phyloP scores from a whole-genome alignment of 225 moss, liverwort and hornwort species.

The Thuidium tamariscinum region DNA sequence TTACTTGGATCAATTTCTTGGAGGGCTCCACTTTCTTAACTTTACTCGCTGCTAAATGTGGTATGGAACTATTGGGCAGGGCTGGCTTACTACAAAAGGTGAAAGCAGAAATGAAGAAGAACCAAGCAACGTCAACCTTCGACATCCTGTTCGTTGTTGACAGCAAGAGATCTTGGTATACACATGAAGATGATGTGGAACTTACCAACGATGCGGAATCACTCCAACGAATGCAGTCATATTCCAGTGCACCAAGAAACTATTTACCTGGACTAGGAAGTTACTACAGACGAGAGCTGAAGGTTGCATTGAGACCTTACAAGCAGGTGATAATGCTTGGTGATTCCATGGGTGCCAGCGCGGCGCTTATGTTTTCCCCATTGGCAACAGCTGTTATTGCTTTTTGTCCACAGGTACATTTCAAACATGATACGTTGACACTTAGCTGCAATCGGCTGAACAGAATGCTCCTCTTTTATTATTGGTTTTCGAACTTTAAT shows the following conservation, averaged over 20 bases:
- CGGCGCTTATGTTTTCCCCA: constrained; percentile 72
- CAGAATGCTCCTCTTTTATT: neutral
- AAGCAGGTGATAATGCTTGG: constrained; percentile 73
- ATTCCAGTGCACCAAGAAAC: neutral
- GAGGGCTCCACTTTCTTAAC: neutral
- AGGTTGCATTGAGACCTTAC: constrained; percentile 58
- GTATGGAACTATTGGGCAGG: constrained; percentile 30
- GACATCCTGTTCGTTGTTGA: constrained; percentile 83
- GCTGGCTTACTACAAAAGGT: constrained; percentile 64
- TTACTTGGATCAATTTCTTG: neutral
- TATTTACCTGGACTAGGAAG: constrained; percentile 18
- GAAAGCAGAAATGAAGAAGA: constrained; percentile 38
- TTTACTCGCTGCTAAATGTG: neutral
- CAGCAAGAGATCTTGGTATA: constrained; percentile 74
- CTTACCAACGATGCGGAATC: neutral
- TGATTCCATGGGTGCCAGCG: constrained; percentile 93
- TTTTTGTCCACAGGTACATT: constrained; percentile 73
- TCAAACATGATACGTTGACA: neutral
- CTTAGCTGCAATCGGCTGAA: neutral
- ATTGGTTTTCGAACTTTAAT: neutral
- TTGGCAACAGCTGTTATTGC: constrained; percentile 71
- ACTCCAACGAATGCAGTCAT: neutral
- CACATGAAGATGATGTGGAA: constrained; percentile 30
- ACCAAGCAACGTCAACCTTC: constrained; percentile 27
- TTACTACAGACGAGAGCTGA: constrained; percentile 57